phyloP scores from a whole-genome alignment of 306 rosid species.

The Lupinus albus region DNA sequence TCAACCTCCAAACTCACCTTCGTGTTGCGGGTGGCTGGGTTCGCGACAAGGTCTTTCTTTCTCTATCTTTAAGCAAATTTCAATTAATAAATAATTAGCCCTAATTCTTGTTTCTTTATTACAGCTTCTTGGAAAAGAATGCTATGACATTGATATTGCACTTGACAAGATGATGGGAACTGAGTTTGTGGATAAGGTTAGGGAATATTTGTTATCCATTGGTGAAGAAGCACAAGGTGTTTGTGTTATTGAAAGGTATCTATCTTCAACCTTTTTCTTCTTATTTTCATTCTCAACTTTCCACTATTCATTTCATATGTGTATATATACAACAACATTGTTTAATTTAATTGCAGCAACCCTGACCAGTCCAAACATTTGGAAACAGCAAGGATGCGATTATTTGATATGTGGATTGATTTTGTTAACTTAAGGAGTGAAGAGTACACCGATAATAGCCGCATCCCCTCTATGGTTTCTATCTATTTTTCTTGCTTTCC shows the following conservation, averaged over 20 bases:
- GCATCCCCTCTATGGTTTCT: conserved; percentile 80
- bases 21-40: conserved; percentile 99
- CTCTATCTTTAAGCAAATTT: neutral
- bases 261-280: too few species aligned
- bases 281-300: too few species aligned
- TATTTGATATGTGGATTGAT: conserved; percentile 86
- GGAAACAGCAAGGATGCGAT: conserved; percentile 95
- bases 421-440: conserved; percentile 90
- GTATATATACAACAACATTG: neutral
- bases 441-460: conserved; percentile 85
- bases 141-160: conserved; percentile 93
- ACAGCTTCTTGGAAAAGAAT: conserved; percentile 88
- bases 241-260: conserved; percentile 75
- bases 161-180: conserved; percentile 86
- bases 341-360: conserved; percentile 59
- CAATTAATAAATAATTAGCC: neutral
- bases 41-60: conserved; percentile 67
- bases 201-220: conserved; percentile 63
- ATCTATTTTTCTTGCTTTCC: neutral
- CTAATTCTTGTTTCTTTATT: neutral
- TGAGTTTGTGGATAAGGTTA: conserved; percentile 78
- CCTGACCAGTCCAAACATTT: conserved; percentile 98
- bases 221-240: conserved; percentile 90
- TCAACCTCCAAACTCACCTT: conserved; percentile 67
- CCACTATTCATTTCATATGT: neutral